phyloP scores from a whole-genome alignment of 345 rosid genomes.

The Gossypium bickii region DNA sequence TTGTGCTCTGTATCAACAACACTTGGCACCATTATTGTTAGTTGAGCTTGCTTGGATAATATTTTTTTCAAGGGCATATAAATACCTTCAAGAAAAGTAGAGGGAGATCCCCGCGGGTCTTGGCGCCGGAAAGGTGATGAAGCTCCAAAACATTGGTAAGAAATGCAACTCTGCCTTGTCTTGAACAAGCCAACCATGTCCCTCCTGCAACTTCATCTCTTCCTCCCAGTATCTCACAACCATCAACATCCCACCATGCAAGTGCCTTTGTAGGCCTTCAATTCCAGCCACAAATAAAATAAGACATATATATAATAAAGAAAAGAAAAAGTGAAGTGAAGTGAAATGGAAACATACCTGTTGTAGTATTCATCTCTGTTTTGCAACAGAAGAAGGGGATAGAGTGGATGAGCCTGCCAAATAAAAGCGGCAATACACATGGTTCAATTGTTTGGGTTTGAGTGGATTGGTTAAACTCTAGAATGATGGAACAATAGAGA shows the following conservation, averaged over 20 bases:
- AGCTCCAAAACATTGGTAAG: slow-evolving; percentile 65
- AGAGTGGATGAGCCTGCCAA: slow-evolving; percentile 59
- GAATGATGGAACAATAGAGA: too few relatives aligned
- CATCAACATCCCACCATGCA: slow-evolving; percentile 59
- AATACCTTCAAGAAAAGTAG: slow-evolving; percentile 53
- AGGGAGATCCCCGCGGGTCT: slow-evolving; percentile 61
- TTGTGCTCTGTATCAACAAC: slow-evolving; percentile 33
- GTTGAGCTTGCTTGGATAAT: background rate
- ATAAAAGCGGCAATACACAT: slow-evolving; percentile 64
- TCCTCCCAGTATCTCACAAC: slow-evolving; percentile 46
- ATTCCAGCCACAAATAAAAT: background rate
- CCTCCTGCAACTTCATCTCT: slow-evolving; percentile 59
- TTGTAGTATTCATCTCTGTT: slow-evolving; percentile 66
- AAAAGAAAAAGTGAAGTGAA: background rate
- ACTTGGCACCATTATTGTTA: background rate
- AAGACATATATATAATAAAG: too few relatives aligned
- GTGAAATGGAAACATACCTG: slow-evolving; percentile 33
- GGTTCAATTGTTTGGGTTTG: background rate
- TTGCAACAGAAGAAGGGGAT: slow-evolving; percentile 49
- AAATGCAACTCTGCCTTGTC: slow-evolving; percentile 52
- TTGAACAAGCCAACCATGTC: slow-evolving; percentile 73
- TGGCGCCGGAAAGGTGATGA: slow-evolving; percentile 41
- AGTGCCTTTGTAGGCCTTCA: slow-evolving; percentile 51
- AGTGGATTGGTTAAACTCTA: background rate
- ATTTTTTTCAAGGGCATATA: background rate